Evolutionary conservation across 352 stramenopile species (phyloP), one percentile per base, ranked within the genome.

Genomic region (Phytophthora agathidicida): DNA sequence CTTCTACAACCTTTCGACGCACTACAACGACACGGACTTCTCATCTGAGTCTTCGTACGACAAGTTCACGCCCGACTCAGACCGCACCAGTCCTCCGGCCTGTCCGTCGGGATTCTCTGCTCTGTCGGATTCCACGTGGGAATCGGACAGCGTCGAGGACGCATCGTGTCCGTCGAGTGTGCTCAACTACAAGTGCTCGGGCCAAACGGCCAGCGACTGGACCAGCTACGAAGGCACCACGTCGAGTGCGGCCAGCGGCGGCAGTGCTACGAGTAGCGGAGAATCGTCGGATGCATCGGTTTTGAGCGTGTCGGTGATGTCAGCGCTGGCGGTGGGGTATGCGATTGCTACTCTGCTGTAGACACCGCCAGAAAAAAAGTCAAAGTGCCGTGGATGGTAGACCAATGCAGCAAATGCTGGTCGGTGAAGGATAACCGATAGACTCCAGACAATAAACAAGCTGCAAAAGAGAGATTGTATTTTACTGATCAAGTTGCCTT

Each of bases 21-120:
- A 83, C 39, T 91, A 84, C 51, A 78, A 77, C 26, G 44, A 59
- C 19, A 78, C 72, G 0, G 58, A 83, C 58, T 75, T 70, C 33
- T 76, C 66, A n/a, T 55, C 63, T 5, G 47, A 71, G 60, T 58
- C 52, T 13, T 58, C 48, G 22, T 86, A 86, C 60, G 11, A 19
- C 17, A 42, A 48, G 13, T 84, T 86, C 57, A 70, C 58, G 9
- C 46, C 56, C 10, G 68, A 68, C 16, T 65, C 57, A 14, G 49
- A 43, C 22, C 68, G 68, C 38, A 31, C 31, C 19, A 68, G 35
- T 11, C 44, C 53, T 5, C 59, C 58, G 26, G 45, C 53, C 17
- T 83, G 73, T 11, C 73, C 73, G 5, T 55, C 50, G 7, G 66
- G 46, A 0, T 78, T 77, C 45, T 47, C 73, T 7, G 52, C 39